Evolutionary conservation across 495 filamentous ascomycete species (phyloP).

Genomic region (Daldinia grandis): DNA sequence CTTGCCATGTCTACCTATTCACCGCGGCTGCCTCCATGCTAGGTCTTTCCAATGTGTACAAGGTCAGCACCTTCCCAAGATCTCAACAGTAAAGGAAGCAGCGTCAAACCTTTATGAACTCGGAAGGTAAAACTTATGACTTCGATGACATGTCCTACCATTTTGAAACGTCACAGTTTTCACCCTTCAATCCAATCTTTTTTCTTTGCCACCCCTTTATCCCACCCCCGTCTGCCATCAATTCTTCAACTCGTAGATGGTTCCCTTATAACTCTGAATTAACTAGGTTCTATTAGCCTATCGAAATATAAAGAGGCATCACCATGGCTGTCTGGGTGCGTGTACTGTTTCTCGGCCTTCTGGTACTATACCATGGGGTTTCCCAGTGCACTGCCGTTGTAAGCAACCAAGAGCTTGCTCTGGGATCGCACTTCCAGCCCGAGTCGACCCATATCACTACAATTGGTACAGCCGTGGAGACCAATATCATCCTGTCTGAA

Average conservation of each 20-base stretch:
- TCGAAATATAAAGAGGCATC: background rate
- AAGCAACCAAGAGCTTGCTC: slow-evolving; percentile 12
- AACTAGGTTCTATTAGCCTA: background rate
- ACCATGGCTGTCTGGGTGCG: slow-evolving; percentile 3
- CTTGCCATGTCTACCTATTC: background rate
- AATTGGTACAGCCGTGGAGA: background rate
- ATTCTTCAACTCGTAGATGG: background rate
- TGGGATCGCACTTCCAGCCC: background rate
- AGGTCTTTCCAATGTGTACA: background rate
- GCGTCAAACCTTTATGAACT: background rate
- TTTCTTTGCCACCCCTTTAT: background rate
- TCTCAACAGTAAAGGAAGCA: background rate
- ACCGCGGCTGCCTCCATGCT: background rate
- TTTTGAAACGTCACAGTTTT: background rate
- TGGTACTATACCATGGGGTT: slow-evolving; percentile 33
- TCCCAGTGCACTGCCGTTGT: background rate
- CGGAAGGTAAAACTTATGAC: background rate
- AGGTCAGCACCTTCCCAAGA: background rate
- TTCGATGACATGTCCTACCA: background rate
- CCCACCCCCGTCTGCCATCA: background rate
- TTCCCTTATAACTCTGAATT: background rate
- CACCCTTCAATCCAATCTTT: background rate
- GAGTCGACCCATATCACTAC: background rate
- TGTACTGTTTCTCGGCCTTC: slow-evolving; percentile 29
- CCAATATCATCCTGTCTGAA: background rate